These are phyloP conservation scores for Globomyces sp. DNA, from an alignment of 371 early-diverging fungal species.

Conservation along the genomic window DNA sequence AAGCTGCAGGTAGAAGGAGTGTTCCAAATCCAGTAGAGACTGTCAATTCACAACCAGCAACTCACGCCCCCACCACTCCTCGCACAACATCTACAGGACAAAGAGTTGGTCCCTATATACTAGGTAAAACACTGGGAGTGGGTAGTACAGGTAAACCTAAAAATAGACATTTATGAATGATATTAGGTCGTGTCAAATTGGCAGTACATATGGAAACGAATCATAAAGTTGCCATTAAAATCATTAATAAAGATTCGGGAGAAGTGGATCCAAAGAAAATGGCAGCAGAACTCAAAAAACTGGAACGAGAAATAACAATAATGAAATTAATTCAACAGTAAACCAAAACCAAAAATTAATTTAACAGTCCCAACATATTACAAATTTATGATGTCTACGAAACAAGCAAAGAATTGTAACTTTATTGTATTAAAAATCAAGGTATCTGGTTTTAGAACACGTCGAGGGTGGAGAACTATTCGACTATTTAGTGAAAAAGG, in stretches of 20 bases:
- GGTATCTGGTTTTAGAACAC: constrained; percentile 94
- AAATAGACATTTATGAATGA: background rate
- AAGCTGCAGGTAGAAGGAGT: too few relatives aligned
- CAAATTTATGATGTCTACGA: constrained; percentile 89
- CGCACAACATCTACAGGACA: constrained; percentile 17
- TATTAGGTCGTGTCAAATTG: constrained; percentile 72
- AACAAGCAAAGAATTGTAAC: constrained; percentile 77
- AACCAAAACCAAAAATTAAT: background rate
- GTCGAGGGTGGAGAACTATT: constrained; percentile 96
- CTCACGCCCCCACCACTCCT: background rate
- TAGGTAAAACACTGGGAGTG: constrained; percentile 78
- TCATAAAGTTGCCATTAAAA: constrained; percentile 85
- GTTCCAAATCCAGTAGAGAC: too few relatives aligned
- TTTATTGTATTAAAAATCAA: constrained; percentile 26
- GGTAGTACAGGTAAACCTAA: constrained; percentile 70
- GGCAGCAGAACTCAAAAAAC: constrained; percentile 66
- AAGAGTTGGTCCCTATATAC: constrained; percentile 70
- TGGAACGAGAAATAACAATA: constrained; percentile 91
- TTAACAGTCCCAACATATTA: constrained; percentile 70
- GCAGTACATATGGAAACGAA: constrained; percentile 71
- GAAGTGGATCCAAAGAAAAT: constrained; percentile 40
- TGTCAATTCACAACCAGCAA: too few relatives aligned
- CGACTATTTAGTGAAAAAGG: constrained; percentile 87
- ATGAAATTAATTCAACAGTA: constrained; percentile 87
- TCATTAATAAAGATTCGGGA: constrained; percentile 66